Evolutionary conservation across 768 basidiomycete genomes (phyloP).

Genomic region (Clitopilus hobsonii): DNA sequence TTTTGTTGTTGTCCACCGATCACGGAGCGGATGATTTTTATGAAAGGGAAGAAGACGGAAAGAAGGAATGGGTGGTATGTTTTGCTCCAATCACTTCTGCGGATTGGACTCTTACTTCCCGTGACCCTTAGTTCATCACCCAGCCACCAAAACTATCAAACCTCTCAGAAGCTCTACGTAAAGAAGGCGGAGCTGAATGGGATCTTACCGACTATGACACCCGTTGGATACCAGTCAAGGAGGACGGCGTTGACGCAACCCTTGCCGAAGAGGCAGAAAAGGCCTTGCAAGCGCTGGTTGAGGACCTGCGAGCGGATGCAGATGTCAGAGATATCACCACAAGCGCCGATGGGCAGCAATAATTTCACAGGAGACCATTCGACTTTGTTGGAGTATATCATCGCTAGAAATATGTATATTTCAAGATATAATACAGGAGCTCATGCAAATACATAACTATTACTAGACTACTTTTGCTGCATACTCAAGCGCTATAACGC

Average conservation of each 20-base stretch:
- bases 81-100: background rate
- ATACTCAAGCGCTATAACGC: too few relatives aligned
- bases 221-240: conserved; percentile 48
- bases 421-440: too few relatives aligned
- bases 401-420: background rate
- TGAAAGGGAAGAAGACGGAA: background rate
- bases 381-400: too few relatives aligned
- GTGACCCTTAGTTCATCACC: conserved; percentile 37
- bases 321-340: conserved; percentile 61
- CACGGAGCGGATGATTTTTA: conserved; percentile 17
- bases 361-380: too few relatives aligned
- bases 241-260: conserved; percentile 15
- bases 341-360: conserved; percentile 27
- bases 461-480: too few relatives aligned
- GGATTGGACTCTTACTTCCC: background rate
- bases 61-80: conserved; percentile 1
- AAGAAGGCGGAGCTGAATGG: conserved; percentile 16
- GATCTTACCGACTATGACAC: conserved; percentile 44
- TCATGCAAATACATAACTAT: too few relatives aligned
- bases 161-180: conserved; percentile 29
- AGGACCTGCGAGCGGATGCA: conserved; percentile 50
- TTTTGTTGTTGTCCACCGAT: conserved; percentile 13
- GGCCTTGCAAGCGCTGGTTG: conserved; percentile 40
- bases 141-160: conserved; percentile 32
- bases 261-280: conserved; percentile 33